These are phyloP conservation scores for Paraurostyla sp. DNA, from an alignment of 73 alveolate species.

Conservation along the genomic window DNA sequence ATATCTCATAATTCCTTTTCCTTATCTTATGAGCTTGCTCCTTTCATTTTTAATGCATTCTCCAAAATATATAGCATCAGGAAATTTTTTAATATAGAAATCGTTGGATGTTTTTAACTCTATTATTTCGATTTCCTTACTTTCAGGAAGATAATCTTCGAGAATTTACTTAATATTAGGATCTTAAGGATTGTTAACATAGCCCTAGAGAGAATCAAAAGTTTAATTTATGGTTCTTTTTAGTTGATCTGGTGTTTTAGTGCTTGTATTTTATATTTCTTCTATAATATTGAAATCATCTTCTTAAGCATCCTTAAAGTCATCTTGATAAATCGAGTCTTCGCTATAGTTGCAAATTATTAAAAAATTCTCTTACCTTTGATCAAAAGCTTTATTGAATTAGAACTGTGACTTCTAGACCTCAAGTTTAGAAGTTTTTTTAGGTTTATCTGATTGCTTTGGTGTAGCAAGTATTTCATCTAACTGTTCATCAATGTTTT, in stretches of 20 bases:
- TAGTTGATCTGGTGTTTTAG: neutral
- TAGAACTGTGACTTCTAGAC: neutral
- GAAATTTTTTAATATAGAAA: conserved; percentile 32
- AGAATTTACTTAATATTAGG: conserved; percentile 31
- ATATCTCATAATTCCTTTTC: conserved; percentile 52
- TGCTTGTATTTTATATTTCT: neutral
- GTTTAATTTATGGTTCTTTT: neutral
- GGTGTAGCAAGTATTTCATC: too few species aligned
- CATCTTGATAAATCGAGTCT: neutral
- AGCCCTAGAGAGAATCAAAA: conserved; percentile 1
- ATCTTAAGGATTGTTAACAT: conserved; percentile 41
- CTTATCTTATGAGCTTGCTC: conserved; percentile 23
- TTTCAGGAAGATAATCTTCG: conserved; percentile 35
- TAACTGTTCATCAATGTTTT: too few species aligned
- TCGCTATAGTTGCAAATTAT: neutral
- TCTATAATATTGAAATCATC: conserved; percentile 20
- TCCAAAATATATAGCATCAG: conserved; percentile 56
- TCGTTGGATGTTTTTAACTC: neutral
- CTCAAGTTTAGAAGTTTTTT: too few species aligned
- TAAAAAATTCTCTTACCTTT: conserved; percentile 21
- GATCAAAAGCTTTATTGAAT: conserved; percentile 16
- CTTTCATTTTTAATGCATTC: conserved; percentile 12
- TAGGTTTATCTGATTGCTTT: too few species aligned
- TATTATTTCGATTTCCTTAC: neutral
- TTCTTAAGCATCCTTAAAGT: neutral